Conservation (phyloP, 2,329 filamentous ascomycete genomes). For the Botrytis deweyae region DNA sequence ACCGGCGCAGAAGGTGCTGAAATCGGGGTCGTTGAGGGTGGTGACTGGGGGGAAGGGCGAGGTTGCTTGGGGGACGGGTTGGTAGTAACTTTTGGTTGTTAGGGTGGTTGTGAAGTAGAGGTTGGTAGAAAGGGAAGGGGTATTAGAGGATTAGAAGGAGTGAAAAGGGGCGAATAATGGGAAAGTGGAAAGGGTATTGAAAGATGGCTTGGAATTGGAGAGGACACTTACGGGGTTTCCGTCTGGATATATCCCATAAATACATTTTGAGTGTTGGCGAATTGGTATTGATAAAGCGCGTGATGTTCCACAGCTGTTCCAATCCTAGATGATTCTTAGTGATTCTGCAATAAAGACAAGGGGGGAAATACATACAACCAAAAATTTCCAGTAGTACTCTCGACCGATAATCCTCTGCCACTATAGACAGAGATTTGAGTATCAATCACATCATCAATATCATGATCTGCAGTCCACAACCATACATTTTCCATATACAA, state of each 20-base stretch:
- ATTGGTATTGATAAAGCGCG: conserved; percentile 53
- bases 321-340: conserved; percentile 70
- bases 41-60: conserved; percentile 56
- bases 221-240: conserved; percentile 45
- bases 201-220: neutral
- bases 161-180: no score
- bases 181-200: neutral
- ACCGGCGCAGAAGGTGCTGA: conserved; percentile 43
- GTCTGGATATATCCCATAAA: conserved; percentile 35
- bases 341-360: conserved; percentile 62
- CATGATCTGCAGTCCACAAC: conserved; percentile 49
- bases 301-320: conserved; percentile 54
- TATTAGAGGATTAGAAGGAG: neutral
- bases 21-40: conserved; percentile 51
- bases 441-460: conserved; percentile 43
- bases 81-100: conserved; percentile 49
- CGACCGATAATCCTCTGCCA: conserved; percentile 46
- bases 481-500: conserved; percentile 50
- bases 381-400: conserved; percentile 44
- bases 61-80: conserved; percentile 60
- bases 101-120: neutral
- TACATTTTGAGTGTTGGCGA: conserved; percentile 41
- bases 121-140: neutral
- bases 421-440: conserved; percentile 55
- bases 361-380: conserved; percentile 52